Percentiles rank a stretch among this genome's conserved stretches.
phyloP scores from a whole-genome alignment of 2,329 filamentous ascomycete genomes.

The Cytospora piceicola region DNA sequence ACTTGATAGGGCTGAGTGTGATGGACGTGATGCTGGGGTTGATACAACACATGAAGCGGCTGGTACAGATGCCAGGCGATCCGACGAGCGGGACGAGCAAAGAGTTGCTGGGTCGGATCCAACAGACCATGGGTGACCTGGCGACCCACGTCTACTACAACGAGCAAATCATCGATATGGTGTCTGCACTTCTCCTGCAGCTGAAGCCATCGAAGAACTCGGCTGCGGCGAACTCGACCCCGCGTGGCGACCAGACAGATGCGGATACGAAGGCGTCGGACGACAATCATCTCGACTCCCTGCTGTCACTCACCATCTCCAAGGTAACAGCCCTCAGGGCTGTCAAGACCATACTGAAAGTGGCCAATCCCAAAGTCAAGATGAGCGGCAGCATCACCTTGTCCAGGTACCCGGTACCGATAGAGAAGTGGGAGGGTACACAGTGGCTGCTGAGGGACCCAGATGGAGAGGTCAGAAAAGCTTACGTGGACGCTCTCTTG shows the following conservation, averaged over 20 bases:
- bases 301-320: conserved; percentile 57
- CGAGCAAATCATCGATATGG: conserved; percentile 95
- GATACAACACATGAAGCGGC: conserved; percentile 77
- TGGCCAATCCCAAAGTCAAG: conserved; percentile 73
- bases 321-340: conserved; percentile 72
- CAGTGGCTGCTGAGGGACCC: conserved; percentile 88
- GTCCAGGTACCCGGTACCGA: conserved; percentile 73
- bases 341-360: conserved; percentile 79
- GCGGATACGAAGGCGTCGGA: conserved; percentile 41
- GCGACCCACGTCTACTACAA: conserved; percentile 96
- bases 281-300: conserved; percentile 53
- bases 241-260: conserved; percentile 55
- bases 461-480: conserved; percentile 76
- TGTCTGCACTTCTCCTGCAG: conserved; percentile 75
- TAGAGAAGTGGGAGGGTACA: conserved; percentile 93
- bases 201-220: conserved; percentile 66
- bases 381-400: conserved; percentile 64
- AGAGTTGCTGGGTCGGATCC: conserved; percentile 70
- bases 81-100: conserved; percentile 38
- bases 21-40: conserved; percentile 92
- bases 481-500: conserved; percentile 81
- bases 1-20: conserved; percentile 91
- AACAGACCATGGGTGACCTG: conserved; percentile 85
- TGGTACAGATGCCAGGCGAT: conserved; percentile 67
- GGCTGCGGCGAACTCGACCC: conserved; percentile 48